Percentiles rank a stretch among this genome's conserved stretches.
phyloP scores from a whole-genome alignment of 208 protist species.

The Phytomonas sp. region DNA sequence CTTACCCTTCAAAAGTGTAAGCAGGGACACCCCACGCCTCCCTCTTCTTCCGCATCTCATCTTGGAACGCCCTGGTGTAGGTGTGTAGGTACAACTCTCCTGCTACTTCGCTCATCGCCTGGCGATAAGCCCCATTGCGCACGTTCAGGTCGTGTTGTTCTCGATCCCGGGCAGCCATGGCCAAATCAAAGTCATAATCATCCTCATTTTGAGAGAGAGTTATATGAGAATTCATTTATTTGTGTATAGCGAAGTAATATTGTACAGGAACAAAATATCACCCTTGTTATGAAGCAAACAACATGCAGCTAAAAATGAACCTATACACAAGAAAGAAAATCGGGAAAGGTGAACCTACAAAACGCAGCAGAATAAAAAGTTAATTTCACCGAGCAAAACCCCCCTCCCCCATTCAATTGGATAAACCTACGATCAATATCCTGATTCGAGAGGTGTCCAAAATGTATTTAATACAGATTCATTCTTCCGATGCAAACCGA shows the following conservation, averaged over 20 bases:
- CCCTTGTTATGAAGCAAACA: background rate
- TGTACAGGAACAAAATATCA: background rate
- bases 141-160: constrained; percentile 26
- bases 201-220: constrained; percentile 1
- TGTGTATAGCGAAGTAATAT: background rate
- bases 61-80: constrained; percentile 33
- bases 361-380: background rate
- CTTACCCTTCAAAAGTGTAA: background rate
- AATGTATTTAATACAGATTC: too few species aligned
- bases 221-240: constrained; percentile 7
- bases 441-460: too few species aligned
- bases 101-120: constrained; percentile 59
- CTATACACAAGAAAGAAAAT: constrained; percentile 12
- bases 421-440: too few species aligned
- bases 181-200: constrained; percentile 41
- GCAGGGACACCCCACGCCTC: background rate
- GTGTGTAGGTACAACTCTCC: constrained; percentile 55
- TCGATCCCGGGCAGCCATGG: constrained; percentile 52
- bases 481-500: too few species aligned
- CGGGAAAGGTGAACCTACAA: constrained; percentile 13
- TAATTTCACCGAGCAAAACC: background rate
- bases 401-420: too few species aligned
- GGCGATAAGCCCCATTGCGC: constrained; percentile 55
- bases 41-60: constrained; percentile 7
- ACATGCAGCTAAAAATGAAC: background rate